phyloP scores from a whole-genome alignment of 2,329 filamentous ascomycete species.

The Ascosphaera apis region DNA sequence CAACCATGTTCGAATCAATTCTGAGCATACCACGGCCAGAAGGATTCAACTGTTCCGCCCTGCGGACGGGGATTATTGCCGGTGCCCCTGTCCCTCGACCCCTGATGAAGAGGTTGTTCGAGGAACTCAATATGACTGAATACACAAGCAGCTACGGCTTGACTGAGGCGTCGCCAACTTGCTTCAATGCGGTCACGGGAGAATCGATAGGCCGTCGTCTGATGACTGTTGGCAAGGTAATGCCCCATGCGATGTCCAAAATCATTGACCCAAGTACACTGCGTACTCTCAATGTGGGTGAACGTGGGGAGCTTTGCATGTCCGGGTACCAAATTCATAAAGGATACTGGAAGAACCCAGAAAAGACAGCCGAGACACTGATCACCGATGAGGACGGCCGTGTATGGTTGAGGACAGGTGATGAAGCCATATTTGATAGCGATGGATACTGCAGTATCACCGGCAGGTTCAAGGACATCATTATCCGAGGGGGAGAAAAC shows the following conservation, averaged over 20 bases:
- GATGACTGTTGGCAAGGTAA: conserved; percentile 49
- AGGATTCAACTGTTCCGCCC: conserved; percentile 25
- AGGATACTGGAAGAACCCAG: conserved; percentile 41
- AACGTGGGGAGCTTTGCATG: conserved; percentile 52
- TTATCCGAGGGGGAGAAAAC: conserved; percentile 54
- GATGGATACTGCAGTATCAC: conserved; percentile 51
- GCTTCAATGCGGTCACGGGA: conserved; percentile 57
- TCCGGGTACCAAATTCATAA: conserved; percentile 49
- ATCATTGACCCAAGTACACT: conserved; percentile 44
- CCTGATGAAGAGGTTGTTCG: conserved; percentile 49
- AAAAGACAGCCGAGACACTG: conserved; percentile 51
- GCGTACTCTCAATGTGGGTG: conserved; percentile 41
- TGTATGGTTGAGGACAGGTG: conserved; percentile 44
- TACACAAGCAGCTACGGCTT: conserved; percentile 48
- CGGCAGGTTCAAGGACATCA: conserved; percentile 57
- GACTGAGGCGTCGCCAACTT: conserved; percentile 57
- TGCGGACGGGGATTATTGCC: conserved; percentile 58
- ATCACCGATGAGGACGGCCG: conserved; percentile 35
- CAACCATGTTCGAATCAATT: conserved; percentile 59
- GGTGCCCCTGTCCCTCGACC: conserved; percentile 54
- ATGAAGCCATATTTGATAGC: conserved; percentile 28
- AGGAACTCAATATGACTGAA: conserved; percentile 50
- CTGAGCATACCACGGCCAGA: conserved; percentile 25
- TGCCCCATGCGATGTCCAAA: conserved; percentile 57
- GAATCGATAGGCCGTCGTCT: conserved; percentile 44